A percentile compares a stretch with the other conserved stretches of the same genome.
phyloP scores from a whole-genome alignment of 257 asterid species.

The Solanum dulcamara region DNA sequence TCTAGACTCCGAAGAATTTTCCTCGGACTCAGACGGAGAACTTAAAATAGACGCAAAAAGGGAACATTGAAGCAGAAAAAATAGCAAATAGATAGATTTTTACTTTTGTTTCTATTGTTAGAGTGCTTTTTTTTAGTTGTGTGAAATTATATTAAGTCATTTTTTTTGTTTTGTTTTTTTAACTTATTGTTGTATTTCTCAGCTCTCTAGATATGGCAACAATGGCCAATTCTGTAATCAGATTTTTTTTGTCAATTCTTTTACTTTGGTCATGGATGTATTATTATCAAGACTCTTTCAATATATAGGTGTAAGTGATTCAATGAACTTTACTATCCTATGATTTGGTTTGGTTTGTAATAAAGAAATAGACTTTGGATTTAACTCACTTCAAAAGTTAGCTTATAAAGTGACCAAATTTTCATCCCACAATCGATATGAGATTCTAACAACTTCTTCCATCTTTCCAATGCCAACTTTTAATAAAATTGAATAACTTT shows the following conservation, averaged over 20 bases:
- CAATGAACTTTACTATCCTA: neutral
- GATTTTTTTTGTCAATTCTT: neutral
- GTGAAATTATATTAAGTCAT: constrained; percentile 21
- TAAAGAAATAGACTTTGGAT: too few species aligned
- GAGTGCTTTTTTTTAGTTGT: constrained; percentile 26
- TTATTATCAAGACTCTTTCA: constrained; percentile 1
- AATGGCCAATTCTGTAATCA: neutral
- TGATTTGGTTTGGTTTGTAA: too few species aligned
- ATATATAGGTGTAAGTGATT: neutral
- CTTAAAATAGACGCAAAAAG: neutral
- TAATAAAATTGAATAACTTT: neutral
- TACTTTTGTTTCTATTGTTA: constrained; percentile 8
- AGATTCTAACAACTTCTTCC: neutral
- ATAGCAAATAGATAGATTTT: constrained; percentile 13
- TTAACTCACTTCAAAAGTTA: neutral
- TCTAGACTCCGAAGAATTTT: neutral
- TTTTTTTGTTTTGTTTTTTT: neutral
- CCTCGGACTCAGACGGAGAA: neutral
- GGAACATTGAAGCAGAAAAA: constrained; percentile 18
- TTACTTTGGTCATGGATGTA: neutral
- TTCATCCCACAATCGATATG: neutral
- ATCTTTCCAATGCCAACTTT: neutral
- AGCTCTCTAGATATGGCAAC: neutral
- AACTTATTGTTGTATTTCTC: neutral
- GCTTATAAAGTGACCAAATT: neutral